A percentile compares a stretch with the other conserved stretches of the same genome.
These are phyloP conservation scores for Kentomonas sorsogonicus DNA, from an alignment of 208 protist species.

Conservation along the genomic window DNA sequence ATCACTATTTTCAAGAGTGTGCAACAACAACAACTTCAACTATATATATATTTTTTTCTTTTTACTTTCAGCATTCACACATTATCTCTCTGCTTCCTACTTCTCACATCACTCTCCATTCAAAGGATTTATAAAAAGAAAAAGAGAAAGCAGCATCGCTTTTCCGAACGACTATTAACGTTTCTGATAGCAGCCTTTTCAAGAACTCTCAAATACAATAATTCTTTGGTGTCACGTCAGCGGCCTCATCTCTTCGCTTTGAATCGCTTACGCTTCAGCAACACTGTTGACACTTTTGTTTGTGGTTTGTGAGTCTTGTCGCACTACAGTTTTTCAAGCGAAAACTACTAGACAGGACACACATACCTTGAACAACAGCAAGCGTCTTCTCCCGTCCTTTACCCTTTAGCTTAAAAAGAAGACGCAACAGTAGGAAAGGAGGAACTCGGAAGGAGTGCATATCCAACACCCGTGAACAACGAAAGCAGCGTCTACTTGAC, in stretches of 20 bases:
- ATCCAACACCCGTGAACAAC: too few relatives aligned
- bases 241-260: background rate
- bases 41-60: background rate
- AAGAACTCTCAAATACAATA: background rate
- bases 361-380: background rate
- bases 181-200: background rate
- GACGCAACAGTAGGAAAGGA: slow-evolving; percentile 1
- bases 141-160: background rate
- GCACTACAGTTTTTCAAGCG: background rate
- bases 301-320: background rate
- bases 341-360: background rate
- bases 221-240: background rate
- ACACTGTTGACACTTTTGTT: background rate
- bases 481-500: too few relatives aligned
- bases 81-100: slow-evolving; percentile 3
- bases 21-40: background rate
- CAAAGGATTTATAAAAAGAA: too few relatives aligned
- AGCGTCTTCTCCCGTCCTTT: background rate
- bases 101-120: too few relatives aligned
- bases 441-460: background rate
- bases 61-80: background rate
- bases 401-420: background rate
- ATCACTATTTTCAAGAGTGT: too few relatives aligned
- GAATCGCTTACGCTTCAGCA: background rate
- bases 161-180: background rate